phyloP scores from a whole-genome alignment of 2,329 filamentous ascomycete species.

The Atkinsonella texensis region DNA sequence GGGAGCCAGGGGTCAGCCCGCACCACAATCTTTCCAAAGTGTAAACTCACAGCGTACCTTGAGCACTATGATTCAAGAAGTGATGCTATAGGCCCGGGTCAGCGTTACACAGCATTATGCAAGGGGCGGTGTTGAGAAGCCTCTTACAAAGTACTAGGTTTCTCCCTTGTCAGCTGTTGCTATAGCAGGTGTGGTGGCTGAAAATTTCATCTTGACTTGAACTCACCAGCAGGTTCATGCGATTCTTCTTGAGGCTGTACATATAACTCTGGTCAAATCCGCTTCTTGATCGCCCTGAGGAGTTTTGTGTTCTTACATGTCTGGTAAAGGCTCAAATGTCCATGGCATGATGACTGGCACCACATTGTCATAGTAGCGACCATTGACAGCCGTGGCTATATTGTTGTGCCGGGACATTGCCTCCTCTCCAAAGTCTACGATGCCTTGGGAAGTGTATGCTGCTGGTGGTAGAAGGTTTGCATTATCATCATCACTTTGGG shows the following conservation, averaged over 20 bases:
- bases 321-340: conserved; percentile 35
- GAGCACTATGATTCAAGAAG: conserved; percentile 69
- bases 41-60: conserved; percentile 24
- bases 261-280: not conserved
- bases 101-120: not conserved
- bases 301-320: conserved; percentile 19
- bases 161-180: not conserved
- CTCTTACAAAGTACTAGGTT: conserved; percentile 35
- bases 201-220: not conserved
- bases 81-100: conserved; percentile 28
- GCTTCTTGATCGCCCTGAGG: not conserved
- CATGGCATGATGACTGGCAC: conserved; percentile 47
- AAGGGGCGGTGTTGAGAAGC: not conserved
- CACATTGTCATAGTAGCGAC: conserved; percentile 53
- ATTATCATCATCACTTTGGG: not conserved
- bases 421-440: conserved; percentile 16
- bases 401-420: not conserved
- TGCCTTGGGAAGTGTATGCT: not conserved
- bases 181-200: not conserved
- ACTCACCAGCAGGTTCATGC: conserved; percentile 60
- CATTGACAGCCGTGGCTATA: not conserved
- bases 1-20: conserved; percentile 23
- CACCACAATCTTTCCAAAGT: not conserved
- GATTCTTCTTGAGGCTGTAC: conserved; percentile 39
- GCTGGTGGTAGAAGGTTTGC: not conserved